Base-by-base conservation (phyloP, 345 rosid species). In the Pistacia vera region DNA sequence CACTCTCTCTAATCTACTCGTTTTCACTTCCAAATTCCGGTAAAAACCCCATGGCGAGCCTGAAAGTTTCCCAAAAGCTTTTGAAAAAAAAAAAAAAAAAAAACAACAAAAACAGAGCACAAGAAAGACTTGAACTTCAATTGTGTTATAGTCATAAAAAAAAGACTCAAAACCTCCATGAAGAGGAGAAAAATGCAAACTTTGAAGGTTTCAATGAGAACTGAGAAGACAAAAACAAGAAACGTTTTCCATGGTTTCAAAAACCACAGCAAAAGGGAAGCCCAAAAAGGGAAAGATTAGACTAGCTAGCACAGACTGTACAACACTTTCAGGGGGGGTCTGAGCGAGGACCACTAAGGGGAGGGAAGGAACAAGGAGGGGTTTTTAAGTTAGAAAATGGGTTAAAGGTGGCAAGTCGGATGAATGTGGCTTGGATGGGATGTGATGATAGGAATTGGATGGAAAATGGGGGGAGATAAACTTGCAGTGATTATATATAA, bases 11-110 rank as follows among this genome's bases (percentile, higher is more conserved):
- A 81, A 58, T 66, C 61, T 77, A 28, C 77, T 68, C 13, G 56
- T 22, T 52, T 65, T 73, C 18, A 25, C 41, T 2, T 75, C 46
- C 54, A 63, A 67, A 17, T 71, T 70, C 16, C 33, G 22, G 41
- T 77, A 75, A 25, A 76, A 35, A 78, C 2, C 68, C 84, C 87
- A 86, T 83, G 35, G 63, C 16, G 57, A 54, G 1, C 5, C 11
- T 22, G 35, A 9, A 59, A n/a, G 8, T 16, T 2, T 20, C 4
- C 25, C 1, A 9, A 1, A 7, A 71, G 33, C 33, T n/a, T 55
- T 11, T n/a, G 61, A 12, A 30, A n/a, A 22, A 8, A 28, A 30
- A 22, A 22, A 22, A 22, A 4, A 46, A 4, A 67, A 25, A 30
- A 30, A 66, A 38, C 4, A 36, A 36, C 4, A 3, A 2, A 9